phyloP scores from a whole-genome alignment of 108 stramenopile species.

The Conticribra guillardii region DNA sequence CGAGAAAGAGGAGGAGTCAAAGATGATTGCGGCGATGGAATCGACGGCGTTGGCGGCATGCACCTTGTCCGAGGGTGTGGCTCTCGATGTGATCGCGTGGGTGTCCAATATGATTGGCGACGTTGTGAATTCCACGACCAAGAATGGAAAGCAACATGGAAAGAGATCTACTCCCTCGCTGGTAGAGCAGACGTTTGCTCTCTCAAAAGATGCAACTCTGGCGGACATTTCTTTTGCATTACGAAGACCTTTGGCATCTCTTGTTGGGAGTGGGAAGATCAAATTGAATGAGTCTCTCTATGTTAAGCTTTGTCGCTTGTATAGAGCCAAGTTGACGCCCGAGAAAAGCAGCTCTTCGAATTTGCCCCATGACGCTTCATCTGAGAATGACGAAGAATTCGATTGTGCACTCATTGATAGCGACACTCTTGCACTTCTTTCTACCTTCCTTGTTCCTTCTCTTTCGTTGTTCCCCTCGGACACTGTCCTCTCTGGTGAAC shows the following conservation, averaged over 20 bases:
- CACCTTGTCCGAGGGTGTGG: slow-evolving; percentile 41
- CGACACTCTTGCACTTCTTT: slow-evolving; percentile 46
- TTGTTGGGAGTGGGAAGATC: slow-evolving; percentile 62
- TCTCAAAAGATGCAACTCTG: slow-evolving; percentile 20
- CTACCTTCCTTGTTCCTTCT: slow-evolving; percentile 64
- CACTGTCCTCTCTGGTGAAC: slow-evolving; percentile 62
- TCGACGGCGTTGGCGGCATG: slow-evolving; percentile 32
- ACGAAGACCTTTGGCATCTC: slow-evolving; percentile 25
- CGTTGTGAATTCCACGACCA: background rate
- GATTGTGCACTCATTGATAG: slow-evolving; percentile 33
- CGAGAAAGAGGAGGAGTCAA: slow-evolving; percentile 1
- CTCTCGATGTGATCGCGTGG: slow-evolving; percentile 33
- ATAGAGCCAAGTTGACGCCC: slow-evolving; percentile 7
- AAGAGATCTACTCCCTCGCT: background rate
- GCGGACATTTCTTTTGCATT: slow-evolving; percentile 33
- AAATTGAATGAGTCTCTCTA: slow-evolving; percentile 57
- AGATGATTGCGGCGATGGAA: slow-evolving; percentile 29
- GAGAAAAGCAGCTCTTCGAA: background rate
- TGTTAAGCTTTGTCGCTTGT: slow-evolving; percentile 65
- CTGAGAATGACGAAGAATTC: slow-evolving; percentile 14
- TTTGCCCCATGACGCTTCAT: background rate
- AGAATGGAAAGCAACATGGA: background rate
- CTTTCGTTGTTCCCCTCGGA: slow-evolving; percentile 75
- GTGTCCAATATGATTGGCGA: slow-evolving; percentile 18
- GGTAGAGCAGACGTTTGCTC: background rate